Evolutionary conservation across 768 basidiomycete genomes (phyloP).

Genomic region (Mycena polygramma): DNA sequence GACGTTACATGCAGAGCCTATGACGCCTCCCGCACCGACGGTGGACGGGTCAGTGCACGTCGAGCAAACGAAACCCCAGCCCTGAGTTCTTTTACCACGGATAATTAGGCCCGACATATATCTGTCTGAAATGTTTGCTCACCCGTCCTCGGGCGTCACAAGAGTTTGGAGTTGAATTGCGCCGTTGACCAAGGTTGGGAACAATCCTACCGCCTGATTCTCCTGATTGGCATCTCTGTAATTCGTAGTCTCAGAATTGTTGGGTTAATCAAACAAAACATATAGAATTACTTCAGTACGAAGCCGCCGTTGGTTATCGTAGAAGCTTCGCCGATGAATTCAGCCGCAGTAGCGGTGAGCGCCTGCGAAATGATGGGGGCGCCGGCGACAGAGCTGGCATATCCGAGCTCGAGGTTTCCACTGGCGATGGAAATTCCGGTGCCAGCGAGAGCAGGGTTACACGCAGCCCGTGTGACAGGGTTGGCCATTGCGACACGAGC

Average conservation of each 20-base stretch:
- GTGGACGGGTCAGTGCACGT: conserved; percentile 21
- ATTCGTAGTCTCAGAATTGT: background rate
- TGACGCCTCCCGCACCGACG: conserved; percentile 3
- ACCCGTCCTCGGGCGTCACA: conserved; percentile 31
- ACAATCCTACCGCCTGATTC: conserved; percentile 14
- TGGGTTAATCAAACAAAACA: background rate
- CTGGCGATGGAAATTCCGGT: conserved; percentile 27
- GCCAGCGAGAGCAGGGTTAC: conserved; percentile 25
- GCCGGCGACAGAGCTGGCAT: conserved; percentile 21
- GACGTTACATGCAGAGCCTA: conserved; percentile 21
- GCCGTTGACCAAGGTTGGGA: conserved; percentile 17
- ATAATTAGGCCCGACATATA: background rate
- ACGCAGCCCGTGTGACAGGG: conserved; percentile 29
- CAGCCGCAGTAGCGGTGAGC: background rate
- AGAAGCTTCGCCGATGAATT: conserved; percentile 19
- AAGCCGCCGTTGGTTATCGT: conserved; percentile 24
- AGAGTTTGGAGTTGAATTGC: conserved; percentile 24
- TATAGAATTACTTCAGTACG: conserved; percentile 12
- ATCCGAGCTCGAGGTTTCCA: conserved; percentile 27
- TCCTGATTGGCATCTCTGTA: conserved; percentile 23
- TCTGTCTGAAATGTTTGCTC: background rate
- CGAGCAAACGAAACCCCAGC: conserved; percentile 32
- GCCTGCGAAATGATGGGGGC: conserved; percentile 25
- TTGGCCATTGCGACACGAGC: conserved; percentile 9
- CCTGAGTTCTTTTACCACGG: conserved; percentile 24